Conservation (phyloP, 164 flowering plant species). For the Vitis vinifera region ASM3070453v1 NC_081812.1:2548001-2548500, state of each 20-base stretch:
- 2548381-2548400: slow-evolving; percentile 60
- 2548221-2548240: slow-evolving; percentile 53
- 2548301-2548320: slow-evolving; percentile 57
- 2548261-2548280: slow-evolving; percentile 28
- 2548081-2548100: slow-evolving; percentile 57
- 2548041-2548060: slow-evolving; percentile 44
- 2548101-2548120: slow-evolving; percentile 46
- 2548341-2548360: slow-evolving; percentile 64
- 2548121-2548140: slow-evolving; percentile 63
- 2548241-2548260: slow-evolving; percentile 66
- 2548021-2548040: slow-evolving; percentile 58
- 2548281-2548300: slow-evolving; percentile 48
- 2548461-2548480: slow-evolving; percentile 37
- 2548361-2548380: slow-evolving; percentile 39
- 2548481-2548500: slow-evolving; percentile 58
- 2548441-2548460: slow-evolving; percentile 49
- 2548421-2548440: slow-evolving; percentile 62
- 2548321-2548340: slow-evolving; percentile 58
- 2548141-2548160: slow-evolving; percentile 64
- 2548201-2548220: slow-evolving; percentile 63
- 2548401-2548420: slow-evolving; percentile 56
- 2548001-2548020: slow-evolving; percentile 64
- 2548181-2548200: slow-evolving; percentile 66
- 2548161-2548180: slow-evolving; percentile 51
- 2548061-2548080: slow-evolving; percentile 64